Evolutionary conservation across 805 yeast species (phyloP).

Genomic region (Monosporozyma siamensis): DNA sequence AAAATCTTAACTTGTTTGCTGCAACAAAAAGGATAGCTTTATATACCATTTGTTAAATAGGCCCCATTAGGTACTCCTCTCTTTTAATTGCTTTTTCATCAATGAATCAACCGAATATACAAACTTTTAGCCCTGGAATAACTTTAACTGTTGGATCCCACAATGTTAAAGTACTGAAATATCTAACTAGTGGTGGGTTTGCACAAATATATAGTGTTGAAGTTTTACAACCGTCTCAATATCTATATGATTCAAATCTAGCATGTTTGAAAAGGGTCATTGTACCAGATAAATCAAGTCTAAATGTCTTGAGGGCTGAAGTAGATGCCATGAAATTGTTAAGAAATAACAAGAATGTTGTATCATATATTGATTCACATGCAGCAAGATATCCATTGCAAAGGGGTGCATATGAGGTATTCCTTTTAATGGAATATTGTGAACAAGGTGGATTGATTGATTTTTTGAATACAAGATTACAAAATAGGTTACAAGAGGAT

Average conservation of each 20-base stretch:
- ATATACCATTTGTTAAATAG: too few relatives aligned
- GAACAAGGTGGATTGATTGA: conserved; percentile 67
- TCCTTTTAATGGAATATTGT: conserved; percentile 73
- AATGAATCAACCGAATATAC: conserved; percentile 44
- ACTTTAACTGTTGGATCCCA: conserved; percentile 78
- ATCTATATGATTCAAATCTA: conserved; percentile 37
- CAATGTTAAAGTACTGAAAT: conserved; percentile 53
- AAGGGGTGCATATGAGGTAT: conserved; percentile 61
- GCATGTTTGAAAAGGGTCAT: conserved; percentile 93
- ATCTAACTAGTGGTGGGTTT: conserved; percentile 86
- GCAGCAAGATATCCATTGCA: conserved; percentile 60
- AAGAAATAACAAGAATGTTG: conserved; percentile 69
- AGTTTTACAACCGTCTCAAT: conserved; percentile 47
- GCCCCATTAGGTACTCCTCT: too few relatives aligned
- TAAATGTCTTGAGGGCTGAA: conserved; percentile 81
- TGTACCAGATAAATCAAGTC: conserved; percentile 81
- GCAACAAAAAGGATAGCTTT: too few relatives aligned
- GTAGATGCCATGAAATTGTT: conserved; percentile 95
- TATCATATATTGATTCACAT: conserved; percentile 88
- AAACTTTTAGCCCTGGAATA: conserved; percentile 68
- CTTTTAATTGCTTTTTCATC: too few relatives aligned
- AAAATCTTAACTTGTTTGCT: too few relatives aligned
- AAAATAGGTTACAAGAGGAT: conserved; percentile 53
- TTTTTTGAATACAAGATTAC: conserved; percentile 65
- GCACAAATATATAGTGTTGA: conserved; percentile 87